Percentiles rank a stretch among this genome's conserved stretches.
Conservation (phyloP, 2,329 filamentous ascomycete genomes). For the Aspergillus cejpii region DNA sequence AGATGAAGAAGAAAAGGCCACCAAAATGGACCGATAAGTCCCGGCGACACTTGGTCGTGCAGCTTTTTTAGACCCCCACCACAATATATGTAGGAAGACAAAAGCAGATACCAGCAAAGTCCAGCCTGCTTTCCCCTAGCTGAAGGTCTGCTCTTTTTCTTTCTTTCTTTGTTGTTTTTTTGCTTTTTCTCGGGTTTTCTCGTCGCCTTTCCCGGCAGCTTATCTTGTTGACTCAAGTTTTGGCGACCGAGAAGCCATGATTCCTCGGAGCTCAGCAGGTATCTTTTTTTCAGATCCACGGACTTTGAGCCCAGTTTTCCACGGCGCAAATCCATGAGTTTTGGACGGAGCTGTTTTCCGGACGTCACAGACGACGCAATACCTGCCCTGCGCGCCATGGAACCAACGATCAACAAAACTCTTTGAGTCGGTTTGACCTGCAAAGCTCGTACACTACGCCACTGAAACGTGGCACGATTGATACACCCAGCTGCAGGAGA, state of each 20-base stretch:
- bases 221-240: not conserved
- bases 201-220: not conserved
- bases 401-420: slow-evolving; percentile 1
- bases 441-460: slow-evolving; percentile 5
- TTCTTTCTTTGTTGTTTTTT: not conserved
- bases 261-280: not conserved
- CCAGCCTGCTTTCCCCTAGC: not conserved
- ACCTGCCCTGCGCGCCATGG: slow-evolving; percentile 1
- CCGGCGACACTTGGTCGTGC: slow-evolving; percentile 21
- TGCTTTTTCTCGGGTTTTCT: not conserved
- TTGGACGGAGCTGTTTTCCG: slow-evolving; percentile 6
- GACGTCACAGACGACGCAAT: slow-evolving; percentile 1
- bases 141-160: not conserved
- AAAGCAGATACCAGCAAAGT: slow-evolving; percentile 6
- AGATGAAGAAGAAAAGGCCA: not conserved
- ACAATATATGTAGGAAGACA: slow-evolving; percentile 10
- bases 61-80: slow-evolving; percentile 13
- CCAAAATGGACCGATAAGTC: slow-evolving; percentile 13
- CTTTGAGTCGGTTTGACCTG: not conserved
- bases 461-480: slow-evolving; percentile 17
- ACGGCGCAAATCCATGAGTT: not conserved
- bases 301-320: not conserved
- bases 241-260: not conserved
- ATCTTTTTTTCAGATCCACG: not conserved
- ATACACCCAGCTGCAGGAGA: slow-evolving; percentile 7